These are phyloP conservation scores for Kurtzmaniella fragi DNA, from an alignment of 805 yeast genomes.

Conservation along the genomic window DNA sequence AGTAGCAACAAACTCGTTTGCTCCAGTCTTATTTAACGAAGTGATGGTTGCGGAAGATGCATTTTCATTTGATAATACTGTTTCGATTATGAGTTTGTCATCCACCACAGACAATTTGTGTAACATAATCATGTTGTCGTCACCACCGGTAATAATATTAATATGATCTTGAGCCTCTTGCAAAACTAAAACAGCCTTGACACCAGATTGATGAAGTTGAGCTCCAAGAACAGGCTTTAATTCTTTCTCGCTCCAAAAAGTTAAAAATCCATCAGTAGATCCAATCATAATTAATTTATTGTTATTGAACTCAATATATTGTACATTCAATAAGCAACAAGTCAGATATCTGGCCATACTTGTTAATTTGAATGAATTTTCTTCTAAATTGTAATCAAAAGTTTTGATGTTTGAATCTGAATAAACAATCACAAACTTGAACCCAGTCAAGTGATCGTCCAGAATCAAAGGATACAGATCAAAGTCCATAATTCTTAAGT, in stretches of 20 bases:
- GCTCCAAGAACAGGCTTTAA: constrained; percentile 31
- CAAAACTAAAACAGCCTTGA: constrained; percentile 52
- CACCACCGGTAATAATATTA: constrained; percentile 75
- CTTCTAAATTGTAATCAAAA: constrained; percentile 46
- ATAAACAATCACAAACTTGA: constrained; percentile 64
- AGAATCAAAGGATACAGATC: constrained; percentile 37
- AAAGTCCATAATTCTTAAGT: constrained; percentile 87
- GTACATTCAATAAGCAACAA: constrained; percentile 70
- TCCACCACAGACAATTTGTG: constrained; percentile 13
- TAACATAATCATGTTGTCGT: constrained; percentile 66
- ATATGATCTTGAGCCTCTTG: constrained; percentile 10
- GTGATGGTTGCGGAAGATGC: constrained; percentile 92
- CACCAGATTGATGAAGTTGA: constrained; percentile 79
- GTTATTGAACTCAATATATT: constrained; percentile 31
- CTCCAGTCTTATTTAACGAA: constrained; percentile 39
- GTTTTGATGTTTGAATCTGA: constrained; percentile 77
- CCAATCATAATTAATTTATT: constrained; percentile 45
- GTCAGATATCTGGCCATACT: constrained; percentile 54
- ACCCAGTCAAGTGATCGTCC: constrained; percentile 29
- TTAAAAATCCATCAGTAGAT: constrained; percentile 80
- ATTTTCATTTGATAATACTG: constrained; percentile 30
- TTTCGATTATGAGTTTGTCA: constrained; percentile 15
- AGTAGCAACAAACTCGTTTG: constrained; percentile 45
- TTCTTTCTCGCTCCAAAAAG: constrained; percentile 51
- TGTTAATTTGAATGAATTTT: constrained; percentile 38